Conservation (phyloP, 176 grass and related monocot genomes). For the Thinopyrum elongatum region DNA sequence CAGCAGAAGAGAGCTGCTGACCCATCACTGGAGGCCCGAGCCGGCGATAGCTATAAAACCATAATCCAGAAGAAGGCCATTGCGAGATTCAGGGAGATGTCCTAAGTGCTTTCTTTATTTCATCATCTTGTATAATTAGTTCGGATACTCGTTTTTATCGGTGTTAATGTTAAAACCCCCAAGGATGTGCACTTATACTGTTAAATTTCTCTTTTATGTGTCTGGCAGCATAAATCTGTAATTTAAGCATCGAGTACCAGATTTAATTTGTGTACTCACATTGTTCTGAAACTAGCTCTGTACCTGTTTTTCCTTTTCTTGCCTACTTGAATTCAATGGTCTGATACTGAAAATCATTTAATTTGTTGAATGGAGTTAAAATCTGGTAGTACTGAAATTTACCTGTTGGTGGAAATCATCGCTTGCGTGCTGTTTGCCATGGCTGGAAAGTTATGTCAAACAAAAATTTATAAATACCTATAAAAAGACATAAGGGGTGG, state of each 20-base stretch:
- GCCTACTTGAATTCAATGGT: background rate
- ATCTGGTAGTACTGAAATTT: background rate
- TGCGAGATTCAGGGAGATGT: conserved; percentile 91
- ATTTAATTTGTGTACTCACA: background rate
- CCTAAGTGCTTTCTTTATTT: conserved; percentile 20
- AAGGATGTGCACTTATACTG: background rate
- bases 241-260: background rate
- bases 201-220: background rate
- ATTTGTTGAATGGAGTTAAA: background rate
- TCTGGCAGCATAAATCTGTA: background rate
- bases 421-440: background rate
- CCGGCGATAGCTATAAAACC: conserved; percentile 89
- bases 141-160: background rate
- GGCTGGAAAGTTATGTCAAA: background rate
- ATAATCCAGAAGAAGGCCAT: conserved; percentile 99
- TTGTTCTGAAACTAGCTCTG: background rate
- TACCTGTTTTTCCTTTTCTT: too few species aligned
- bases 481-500: too few species aligned
- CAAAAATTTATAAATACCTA: too few species aligned
- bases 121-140: conserved; percentile 4
- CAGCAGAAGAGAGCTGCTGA: conserved; percentile 54
- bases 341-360: background rate
- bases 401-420: background rate
- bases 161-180: background rate
- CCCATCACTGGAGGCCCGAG: conserved; percentile 72